These are phyloP conservation scores for Santalum album DNA, from an alignment of 164 flowering plant genomes.

Conservation along the genomic window DNA sequence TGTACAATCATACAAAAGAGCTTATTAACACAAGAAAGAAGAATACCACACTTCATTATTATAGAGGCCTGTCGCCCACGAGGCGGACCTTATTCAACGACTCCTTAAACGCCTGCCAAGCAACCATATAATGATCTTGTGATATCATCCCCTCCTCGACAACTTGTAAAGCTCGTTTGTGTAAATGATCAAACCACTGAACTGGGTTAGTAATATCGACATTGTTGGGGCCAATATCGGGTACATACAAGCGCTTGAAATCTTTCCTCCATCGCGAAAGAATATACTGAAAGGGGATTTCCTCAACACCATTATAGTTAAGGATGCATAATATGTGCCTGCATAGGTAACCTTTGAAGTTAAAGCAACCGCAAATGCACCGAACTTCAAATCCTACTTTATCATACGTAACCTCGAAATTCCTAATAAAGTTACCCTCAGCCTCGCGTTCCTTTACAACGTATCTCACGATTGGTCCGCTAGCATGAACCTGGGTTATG, in stretches of 20 bases:
- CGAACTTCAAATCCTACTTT: conserved; percentile 37
- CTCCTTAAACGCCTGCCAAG: conserved; percentile 57
- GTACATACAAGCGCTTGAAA: conserved; percentile 37
- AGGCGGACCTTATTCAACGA: conserved; percentile 48
- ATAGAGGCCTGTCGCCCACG: background rate
- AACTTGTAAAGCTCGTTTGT: conserved; percentile 45
- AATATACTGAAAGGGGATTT: conserved; percentile 48
- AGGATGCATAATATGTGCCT: conserved; percentile 50
- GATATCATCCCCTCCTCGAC: conserved; percentile 52
- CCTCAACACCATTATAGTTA: conserved; percentile 35
- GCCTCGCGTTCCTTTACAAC: conserved; percentile 35
- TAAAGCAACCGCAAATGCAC: conserved; percentile 49
- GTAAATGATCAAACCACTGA: conserved; percentile 54
- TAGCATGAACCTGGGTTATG: conserved; percentile 30
- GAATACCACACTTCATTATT: background rate
- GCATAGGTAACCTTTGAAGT: conserved; percentile 49
- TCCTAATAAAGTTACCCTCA: conserved; percentile 19
- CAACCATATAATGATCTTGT: conserved; percentile 41
- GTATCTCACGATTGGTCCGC: conserved; percentile 30
- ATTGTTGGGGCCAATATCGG: conserved; percentile 27
- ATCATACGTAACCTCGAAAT: conserved; percentile 51
- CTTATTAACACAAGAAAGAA: background rate
- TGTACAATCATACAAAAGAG: background rate
- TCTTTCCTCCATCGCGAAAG: conserved; percentile 62
- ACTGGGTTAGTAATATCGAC: conserved; percentile 43